Conservation (phyloP, 441 rosid species). For the Jatropha multifida region DNA sequence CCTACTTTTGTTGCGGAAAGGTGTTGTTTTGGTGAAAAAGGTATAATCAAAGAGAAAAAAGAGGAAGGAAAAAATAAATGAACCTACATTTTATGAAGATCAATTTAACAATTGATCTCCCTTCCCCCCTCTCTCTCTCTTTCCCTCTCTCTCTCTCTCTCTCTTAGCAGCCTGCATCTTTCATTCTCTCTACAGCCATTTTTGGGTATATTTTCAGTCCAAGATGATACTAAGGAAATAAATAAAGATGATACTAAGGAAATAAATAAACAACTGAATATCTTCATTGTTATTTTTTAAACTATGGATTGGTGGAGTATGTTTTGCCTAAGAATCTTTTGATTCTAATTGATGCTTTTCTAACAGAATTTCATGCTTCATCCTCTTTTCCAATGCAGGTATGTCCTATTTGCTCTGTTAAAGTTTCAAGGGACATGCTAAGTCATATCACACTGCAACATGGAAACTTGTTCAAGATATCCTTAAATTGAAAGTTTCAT, state of each 20-base stretch:
- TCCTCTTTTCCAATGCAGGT: slow-evolving; percentile 41
- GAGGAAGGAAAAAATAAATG: background rate
- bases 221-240: background rate
- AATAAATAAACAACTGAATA: too few relatives aligned
- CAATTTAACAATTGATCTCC: background rate
- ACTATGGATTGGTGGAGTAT: background rate
- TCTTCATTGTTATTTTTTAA: background rate
- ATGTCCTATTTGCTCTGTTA: slow-evolving; percentile 59
- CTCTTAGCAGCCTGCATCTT: background rate
- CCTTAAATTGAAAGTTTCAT: slow-evolving; percentile 33
- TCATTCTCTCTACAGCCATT: background rate
- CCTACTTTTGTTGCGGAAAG: background rate
- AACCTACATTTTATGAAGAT: background rate
- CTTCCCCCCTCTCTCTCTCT: background rate
- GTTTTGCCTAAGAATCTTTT: slow-evolving; percentile 8
- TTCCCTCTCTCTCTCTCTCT: too few relatives aligned
- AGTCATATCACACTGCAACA: slow-evolving; percentile 59
- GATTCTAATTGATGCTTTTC: slow-evolving; percentile 15
- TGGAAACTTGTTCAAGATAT: slow-evolving; percentile 62
- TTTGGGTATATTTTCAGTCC: background rate
- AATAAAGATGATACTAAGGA: background rate
- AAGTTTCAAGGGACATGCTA: slow-evolving; percentile 52
- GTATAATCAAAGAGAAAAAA: background rate
- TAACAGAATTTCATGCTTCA: slow-evolving; percentile 19
- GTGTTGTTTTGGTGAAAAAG: background rate